Evolutionary conservation across 2,329 filamentous ascomycete species (phyloP).

Genomic region (Didymella lethalis): DNA sequence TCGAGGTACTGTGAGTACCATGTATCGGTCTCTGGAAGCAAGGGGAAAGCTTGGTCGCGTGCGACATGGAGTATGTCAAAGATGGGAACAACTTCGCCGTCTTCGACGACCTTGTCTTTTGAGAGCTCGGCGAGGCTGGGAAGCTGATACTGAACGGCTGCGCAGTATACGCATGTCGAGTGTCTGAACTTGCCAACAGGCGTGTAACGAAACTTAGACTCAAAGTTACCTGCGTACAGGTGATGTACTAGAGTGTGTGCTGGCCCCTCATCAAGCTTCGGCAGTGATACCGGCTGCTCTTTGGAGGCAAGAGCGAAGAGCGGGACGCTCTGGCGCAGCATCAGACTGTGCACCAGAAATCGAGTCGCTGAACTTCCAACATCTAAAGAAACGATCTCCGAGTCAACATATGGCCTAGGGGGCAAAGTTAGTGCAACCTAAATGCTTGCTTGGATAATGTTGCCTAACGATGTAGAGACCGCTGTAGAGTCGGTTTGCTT

Average conservation of each 20-base stretch:
- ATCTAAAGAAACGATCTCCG: constrained; percentile 19
- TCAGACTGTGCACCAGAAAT: constrained; percentile 35
- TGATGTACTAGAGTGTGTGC: constrained; percentile 12
- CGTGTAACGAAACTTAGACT: not conserved
- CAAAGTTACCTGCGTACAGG: constrained; percentile 5
- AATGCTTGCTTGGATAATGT: not conserved
- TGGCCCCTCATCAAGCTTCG: constrained; percentile 1
- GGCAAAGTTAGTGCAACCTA: too few species aligned
- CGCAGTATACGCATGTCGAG: constrained; percentile 38
- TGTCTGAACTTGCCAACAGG: constrained; percentile 19
- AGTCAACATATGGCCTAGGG: constrained; percentile 4
- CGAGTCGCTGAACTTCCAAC: constrained; percentile 30
- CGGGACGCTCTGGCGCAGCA: constrained; percentile 34
- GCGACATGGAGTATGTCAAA: constrained; percentile 5
- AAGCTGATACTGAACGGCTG: constrained; percentile 37
- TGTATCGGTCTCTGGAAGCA: constrained; percentile 22
- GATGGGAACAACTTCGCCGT: not conserved
- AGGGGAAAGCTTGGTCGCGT: not conserved
- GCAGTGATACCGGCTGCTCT: not conserved
- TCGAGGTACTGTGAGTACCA: constrained; percentile 41
- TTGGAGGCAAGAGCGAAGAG: constrained; percentile 1
- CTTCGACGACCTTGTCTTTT: constrained; percentile 26
- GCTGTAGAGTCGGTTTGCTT: too few species aligned
- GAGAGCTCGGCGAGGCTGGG: constrained; percentile 37
- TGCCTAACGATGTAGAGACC: not conserved